Base-by-base conservation (phyloP, 2,329 filamentous ascomycete genomes). In the Sclerotinia minor region DNA sequence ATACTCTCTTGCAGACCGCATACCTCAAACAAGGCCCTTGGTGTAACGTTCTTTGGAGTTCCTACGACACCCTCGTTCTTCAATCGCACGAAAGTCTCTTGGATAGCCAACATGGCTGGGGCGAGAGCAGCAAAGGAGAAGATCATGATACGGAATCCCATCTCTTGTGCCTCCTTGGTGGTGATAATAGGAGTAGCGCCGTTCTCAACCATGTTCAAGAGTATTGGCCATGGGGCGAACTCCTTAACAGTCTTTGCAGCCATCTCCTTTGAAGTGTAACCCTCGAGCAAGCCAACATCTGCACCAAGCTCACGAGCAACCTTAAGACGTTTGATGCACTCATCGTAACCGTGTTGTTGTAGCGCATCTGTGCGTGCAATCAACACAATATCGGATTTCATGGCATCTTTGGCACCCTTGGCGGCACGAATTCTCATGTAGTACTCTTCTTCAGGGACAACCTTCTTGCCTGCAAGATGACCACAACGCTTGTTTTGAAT, bases 401-500 rank as follows among this genome's bases (percentile, higher is more conserved):
- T 75, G n/a, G 79, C 77, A 29, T 81, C 76, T 6, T 85, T 79
- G 0, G 86, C 84, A 11, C 80, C 78, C 24, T 78, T 79, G 0
- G 86, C 86, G 0, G 87, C 87, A 0, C 83, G 79, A 72, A 90
- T 85, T 0, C 87, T 81, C n/a, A 80, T 76, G n/a, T 81, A 75
- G 71, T 82, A 89, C 26, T 82, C 81, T 0, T 83, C 81, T 0
- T 75, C 69, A 1, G 78, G 74, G 11, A 90, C 87, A 21, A 90
- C 78, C 69, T 84, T 79, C 76, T 90, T 90, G 65, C 86, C 85
- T 1, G 78, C 76, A 0, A 90, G 79, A 73, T 90, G 88, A 0
- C 88, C 88, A 75, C 87, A 90, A n/a, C 87, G 83, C 79, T 90
- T 90, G 65, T 83, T 84, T 59, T 83, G 79, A 41, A 89, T 80